These are phyloP conservation scores for Microsporum audouinii DNA, from an alignment of 2,329 filamentous ascomycete genomes.

Conservation along the genomic window DNA sequence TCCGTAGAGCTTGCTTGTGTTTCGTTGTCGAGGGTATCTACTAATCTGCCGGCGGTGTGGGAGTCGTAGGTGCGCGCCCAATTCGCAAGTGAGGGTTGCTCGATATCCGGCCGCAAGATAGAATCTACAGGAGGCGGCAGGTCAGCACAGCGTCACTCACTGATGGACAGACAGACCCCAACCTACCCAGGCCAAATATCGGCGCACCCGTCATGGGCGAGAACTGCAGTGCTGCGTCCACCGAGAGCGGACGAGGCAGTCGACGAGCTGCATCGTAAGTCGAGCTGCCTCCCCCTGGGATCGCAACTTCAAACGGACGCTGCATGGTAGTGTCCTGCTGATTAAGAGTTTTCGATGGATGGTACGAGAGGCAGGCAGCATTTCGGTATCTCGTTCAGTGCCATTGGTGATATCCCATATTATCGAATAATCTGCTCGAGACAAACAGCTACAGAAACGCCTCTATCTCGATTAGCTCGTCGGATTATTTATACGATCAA, in stretches of 20 bases:
- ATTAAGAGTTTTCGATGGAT: background rate
- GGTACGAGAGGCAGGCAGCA: background rate
- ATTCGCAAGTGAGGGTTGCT: slow-evolving; percentile 28
- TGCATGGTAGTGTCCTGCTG: slow-evolving; percentile 25
- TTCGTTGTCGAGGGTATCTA: slow-evolving; percentile 62
- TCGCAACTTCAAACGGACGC: slow-evolving; percentile 34
- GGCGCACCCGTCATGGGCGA: slow-evolving; percentile 41
- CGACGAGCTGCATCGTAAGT: slow-evolving; percentile 21
- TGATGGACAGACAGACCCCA: background rate
- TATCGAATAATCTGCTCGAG: background rate
- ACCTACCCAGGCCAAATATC: slow-evolving; percentile 35
- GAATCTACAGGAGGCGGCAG: slow-evolving; percentile 24
- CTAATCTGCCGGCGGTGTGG: slow-evolving; percentile 38
- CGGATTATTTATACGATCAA: background rate
- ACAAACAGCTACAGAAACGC: background rate
- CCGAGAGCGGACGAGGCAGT: slow-evolving; percentile 29
- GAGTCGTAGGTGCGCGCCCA: slow-evolving; percentile 38
- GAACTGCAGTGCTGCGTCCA: slow-evolving; percentile 39
- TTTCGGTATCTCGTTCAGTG: slow-evolving; percentile 19
- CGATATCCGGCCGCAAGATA: slow-evolving; percentile 33
- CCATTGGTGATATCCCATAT: slow-evolving; percentile 15
- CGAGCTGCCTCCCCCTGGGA: slow-evolving; percentile 24
- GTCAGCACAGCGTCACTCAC: background rate
- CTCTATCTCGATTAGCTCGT: background rate
- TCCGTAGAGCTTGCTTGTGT: slow-evolving; percentile 44